Conservation (phyloP, 768 basidiomycete genomes). For the Suillus bovinus region DNA sequence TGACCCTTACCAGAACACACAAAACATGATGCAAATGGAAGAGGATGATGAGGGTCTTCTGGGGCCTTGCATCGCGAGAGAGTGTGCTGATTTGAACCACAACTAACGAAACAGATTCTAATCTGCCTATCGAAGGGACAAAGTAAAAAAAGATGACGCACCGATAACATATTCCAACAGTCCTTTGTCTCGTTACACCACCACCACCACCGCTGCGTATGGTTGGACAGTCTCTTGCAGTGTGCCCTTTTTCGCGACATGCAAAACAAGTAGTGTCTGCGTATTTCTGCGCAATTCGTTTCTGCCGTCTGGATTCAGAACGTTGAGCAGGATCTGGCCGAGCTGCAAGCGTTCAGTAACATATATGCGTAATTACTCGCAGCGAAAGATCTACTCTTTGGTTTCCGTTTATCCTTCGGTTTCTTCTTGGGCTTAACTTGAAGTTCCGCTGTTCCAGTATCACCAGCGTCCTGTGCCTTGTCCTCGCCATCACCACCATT, state of each 20-base stretch:
- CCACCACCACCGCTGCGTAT: slow-evolving; percentile 26
- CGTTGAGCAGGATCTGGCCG: slow-evolving; percentile 26
- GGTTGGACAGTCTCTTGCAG: slow-evolving; percentile 78
- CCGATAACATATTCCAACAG: slow-evolving; percentile 73
- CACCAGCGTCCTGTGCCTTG: slow-evolving; percentile 16
- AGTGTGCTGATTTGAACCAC: slow-evolving; percentile 77
- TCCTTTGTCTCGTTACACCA: slow-evolving; percentile 24
- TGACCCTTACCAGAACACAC: slow-evolving; percentile 86
- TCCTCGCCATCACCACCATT: slow-evolving; percentile 16
- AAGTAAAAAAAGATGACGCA: slow-evolving; percentile 30
- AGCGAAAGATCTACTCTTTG: slow-evolving; percentile 21
- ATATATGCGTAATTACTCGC: neutral
- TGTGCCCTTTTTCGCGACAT: slow-evolving; percentile 82
- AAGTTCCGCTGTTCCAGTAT: slow-evolving; percentile 26
- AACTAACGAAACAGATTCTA: slow-evolving; percentile 45
- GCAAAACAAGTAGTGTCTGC: slow-evolving; percentile 77
- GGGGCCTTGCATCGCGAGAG: slow-evolving; percentile 77
- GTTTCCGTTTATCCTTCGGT: slow-evolving; percentile 29
- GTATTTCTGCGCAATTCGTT: slow-evolving; percentile 58
- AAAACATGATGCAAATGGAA: slow-evolving; percentile 91
- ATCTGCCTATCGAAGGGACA: neutral
- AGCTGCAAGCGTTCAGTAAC: slow-evolving; percentile 15
- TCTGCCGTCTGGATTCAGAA: slow-evolving; percentile 63
- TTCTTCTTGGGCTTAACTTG: slow-evolving; percentile 16
- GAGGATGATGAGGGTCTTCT: slow-evolving; percentile 58